Base-by-base conservation (phyloP, 179 eudicot genomes). In the Spergularia azorica region DNA sequence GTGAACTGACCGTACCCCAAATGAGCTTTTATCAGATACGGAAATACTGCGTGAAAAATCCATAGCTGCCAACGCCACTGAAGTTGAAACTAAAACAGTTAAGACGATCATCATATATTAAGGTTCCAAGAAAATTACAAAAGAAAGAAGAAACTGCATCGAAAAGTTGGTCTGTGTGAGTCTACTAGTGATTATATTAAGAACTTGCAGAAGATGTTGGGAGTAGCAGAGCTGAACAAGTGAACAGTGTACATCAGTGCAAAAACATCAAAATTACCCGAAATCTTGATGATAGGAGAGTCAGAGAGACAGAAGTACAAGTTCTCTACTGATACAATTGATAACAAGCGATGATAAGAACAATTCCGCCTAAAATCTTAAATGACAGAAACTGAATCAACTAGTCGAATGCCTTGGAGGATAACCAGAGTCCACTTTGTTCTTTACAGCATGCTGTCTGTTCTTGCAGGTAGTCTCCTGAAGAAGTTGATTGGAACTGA, bases 381-480 rank as follows among this genome's bases (percentile, higher is more conserved):
- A 48, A 62, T 57, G 17, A 68, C 55, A 61, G 16, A 55, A 54
- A 20, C 16, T 50, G 11, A 3, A 4, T 32, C 36, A 57, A 14
- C 55, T 59, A 70, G 39, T 77, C 16, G 3, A 71, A 12, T 46
- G 57, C 60, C 48, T 21, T 13, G 48, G 10, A 57, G 20, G 73
- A 54, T 75, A 10, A 21, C 32, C 68, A 58, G 0, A 63, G 48
- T 5, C 4, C 16, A 9, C 36, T 26, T 36, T 14, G 38, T 43
- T 58, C 38, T 74, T 75, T 79, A 92, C 84, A 92, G 71, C 95
- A 92, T 88, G 80, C 95, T 87, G 76, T 92, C 95, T 20, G 95
- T 90, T 82, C 80, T 84, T 58, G 95, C 88, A 9, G 97, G 93
- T 84, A 92, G 76, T 84, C 97, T 90, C 85, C 90, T 89, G 89